Evolutionary conservation across 371 early-diverging fungal genomes (phyloP).

Genomic region (Rhizopus stolonifer): DNA sequence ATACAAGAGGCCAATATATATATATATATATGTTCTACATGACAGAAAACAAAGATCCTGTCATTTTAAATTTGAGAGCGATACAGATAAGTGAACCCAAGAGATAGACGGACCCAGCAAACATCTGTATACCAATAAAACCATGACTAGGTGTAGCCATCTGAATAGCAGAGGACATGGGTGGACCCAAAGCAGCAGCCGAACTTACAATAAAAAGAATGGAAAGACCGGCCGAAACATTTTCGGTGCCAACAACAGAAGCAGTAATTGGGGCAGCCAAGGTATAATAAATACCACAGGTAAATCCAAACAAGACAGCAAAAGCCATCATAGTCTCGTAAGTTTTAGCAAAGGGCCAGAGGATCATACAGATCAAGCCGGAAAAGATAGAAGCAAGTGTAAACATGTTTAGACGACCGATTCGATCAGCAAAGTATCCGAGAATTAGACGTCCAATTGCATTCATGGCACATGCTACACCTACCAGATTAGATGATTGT

Average conservation of each 20-base stretch:
- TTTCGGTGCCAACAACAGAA: slow-evolving; percentile 49
- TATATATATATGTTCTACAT: slow-evolving; percentile 11
- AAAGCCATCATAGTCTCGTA: slow-evolving; percentile 49
- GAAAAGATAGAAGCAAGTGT: slow-evolving; percentile 23
- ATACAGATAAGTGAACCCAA: slow-evolving; percentile 29
- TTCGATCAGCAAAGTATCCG: slow-evolving; percentile 59
- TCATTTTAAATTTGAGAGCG: slow-evolving; percentile 22
- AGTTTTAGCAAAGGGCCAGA: slow-evolving; percentile 59
- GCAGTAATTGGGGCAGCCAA: slow-evolving; percentile 56
- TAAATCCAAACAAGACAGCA: slow-evolving; percentile 48
- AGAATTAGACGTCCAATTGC: slow-evolving; percentile 67
- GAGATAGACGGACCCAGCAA: slow-evolving; percentile 37
- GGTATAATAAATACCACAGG: slow-evolving; percentile 39
- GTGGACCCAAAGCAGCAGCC: slow-evolving; percentile 29
- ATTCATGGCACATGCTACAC: slow-evolving; percentile 35
- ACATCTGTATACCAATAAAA: slow-evolving; percentile 45
- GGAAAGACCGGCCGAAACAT: slow-evolving; percentile 54
- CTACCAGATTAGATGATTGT: slow-evolving; percentile 30
- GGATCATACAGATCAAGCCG: slow-evolving; percentile 42
- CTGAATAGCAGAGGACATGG: slow-evolving; percentile 38
- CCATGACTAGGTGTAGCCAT: slow-evolving; percentile 17
- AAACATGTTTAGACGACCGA: slow-evolving; percentile 58
- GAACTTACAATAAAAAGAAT: slow-evolving; percentile 54
- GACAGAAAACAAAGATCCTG: slow-evolving; percentile 21
- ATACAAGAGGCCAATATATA: no score